Base-by-base conservation (phyloP, 805 yeast genomes). In the Starmera pachycereana region DNA sequence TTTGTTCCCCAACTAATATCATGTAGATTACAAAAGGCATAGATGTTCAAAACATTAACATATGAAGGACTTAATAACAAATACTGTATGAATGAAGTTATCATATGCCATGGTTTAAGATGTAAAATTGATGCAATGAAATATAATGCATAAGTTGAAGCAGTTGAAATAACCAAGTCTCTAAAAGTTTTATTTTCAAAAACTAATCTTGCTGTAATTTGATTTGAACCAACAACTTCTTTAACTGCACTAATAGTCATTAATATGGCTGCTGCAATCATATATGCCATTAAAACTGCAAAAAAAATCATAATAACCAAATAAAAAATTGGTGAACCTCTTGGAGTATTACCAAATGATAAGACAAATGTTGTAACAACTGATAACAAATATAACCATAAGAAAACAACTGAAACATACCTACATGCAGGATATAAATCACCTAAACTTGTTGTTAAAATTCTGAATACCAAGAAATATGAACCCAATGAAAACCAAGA, bases 1-100 rank as follows among this genome's bases (percentile, higher is more conserved):
- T 89, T 86, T 4, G 96, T 90, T 58, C 97, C 97, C 97, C 97
- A 90, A 7, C 96, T 84, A 37, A 90, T 79, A 66, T 90, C 98
- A 60, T 90, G 96, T 44, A 90, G 81, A 61, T 90, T 90, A 67
- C 97, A 89, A 59, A 90, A 89, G 3, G 97, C 95, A 62, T 90
- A 90, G 45, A 90, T 90, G 60, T 87, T 88, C 56, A 90, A 68
- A 39, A 89, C 90, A 54, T 90, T 89, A 61, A 88, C 79, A 59
- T 89, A 92, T 0, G 94, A 76, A 0, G 98, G 98, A 46, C 89
- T 78, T 42, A 90, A 61, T 45, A 90, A 61, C 43, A 90, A 59
- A 56, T 90, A 90, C 61, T 90, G 98, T 22, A 75, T 50, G 58
- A 88, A 84, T 37, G 92, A 79, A 0, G 97, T 88, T 47, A 87